phyloP scores from a whole-genome alignment of 768 basidiomycete genomes.

The Pisolithus orientalis region DNA sequence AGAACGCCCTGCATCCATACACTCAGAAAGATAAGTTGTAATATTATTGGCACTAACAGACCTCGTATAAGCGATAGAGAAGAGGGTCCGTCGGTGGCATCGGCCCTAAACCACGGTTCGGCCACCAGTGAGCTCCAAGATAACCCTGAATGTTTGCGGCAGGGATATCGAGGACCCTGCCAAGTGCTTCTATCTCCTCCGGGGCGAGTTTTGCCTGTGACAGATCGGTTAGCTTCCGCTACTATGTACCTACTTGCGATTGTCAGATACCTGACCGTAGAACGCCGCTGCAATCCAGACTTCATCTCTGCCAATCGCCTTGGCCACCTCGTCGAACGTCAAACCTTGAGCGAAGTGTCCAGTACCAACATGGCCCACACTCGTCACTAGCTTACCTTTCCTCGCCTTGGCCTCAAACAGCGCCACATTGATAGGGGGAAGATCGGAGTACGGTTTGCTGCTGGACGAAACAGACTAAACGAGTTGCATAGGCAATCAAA shows the following conservation, averaged over 20 bases:
- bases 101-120: conserved; percentile 61
- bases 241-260: neutral
- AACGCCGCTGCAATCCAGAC: conserved; percentile 80
- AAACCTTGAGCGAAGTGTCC: conserved; percentile 35
- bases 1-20: conserved; percentile 45
- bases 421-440: conserved; percentile 43
- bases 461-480: conserved; percentile 37
- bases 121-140: conserved; percentile 67
- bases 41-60: conserved; percentile 16
- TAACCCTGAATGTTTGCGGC: conserved; percentile 33
- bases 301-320: conserved; percentile 64
- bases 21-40: neutral
- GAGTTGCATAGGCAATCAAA: neutral
- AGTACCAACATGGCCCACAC: neutral
- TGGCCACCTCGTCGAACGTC: conserved; percentile 65
- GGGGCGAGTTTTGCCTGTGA: conserved; percentile 59
- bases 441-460: conserved; percentile 40
- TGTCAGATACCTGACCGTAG: conserved; percentile 60
- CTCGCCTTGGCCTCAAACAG: conserved; percentile 63
- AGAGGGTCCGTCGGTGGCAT: conserved; percentile 74
- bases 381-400: conserved; percentile 38
- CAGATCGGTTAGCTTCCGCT: neutral
- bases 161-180: conserved; percentile 43
- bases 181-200: conserved; percentile 53
- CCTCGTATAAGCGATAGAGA: conserved; percentile 79